Percentiles rank a stretch among this genome's conserved stretches.
phyloP scores from a whole-genome alignment of 2,329 filamentous ascomycete species.

The Bimuria novae-zelandiae region DNA sequence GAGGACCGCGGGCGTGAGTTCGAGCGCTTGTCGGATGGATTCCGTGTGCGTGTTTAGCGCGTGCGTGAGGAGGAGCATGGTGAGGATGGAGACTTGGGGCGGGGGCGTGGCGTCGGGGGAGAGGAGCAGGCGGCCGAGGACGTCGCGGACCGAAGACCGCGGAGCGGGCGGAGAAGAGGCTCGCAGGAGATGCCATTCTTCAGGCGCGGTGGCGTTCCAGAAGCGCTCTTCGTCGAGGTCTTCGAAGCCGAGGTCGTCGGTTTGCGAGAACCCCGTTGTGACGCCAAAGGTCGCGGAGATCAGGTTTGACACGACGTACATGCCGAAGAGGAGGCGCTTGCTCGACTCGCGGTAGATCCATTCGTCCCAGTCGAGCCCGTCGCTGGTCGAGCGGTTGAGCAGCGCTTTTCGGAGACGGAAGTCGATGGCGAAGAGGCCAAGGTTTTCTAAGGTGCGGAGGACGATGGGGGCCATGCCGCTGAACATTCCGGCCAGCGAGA shows the following conservation, averaged over 20 bases:
- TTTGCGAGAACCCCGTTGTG: slow-evolving; percentile 37
- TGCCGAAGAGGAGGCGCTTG: slow-evolving; percentile 39
- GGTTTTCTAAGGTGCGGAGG: slow-evolving; percentile 18
- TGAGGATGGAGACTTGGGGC: slow-evolving; percentile 29
- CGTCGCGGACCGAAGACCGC: slow-evolving; percentile 22
- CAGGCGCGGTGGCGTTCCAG: slow-evolving; percentile 36
- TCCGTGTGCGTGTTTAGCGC: slow-evolving; percentile 45
- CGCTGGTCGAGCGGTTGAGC: slow-evolving; percentile 15
- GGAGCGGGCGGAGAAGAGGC: not conserved
- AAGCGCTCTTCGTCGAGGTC: slow-evolving; percentile 38
- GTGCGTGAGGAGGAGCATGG: slow-evolving; percentile 41
- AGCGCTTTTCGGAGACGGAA: slow-evolving; percentile 24
- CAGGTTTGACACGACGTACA: slow-evolving; percentile 40
- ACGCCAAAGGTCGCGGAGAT: slow-evolving; percentile 40
- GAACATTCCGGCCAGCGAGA: slow-evolving; percentile 36
- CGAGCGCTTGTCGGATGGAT: slow-evolving; percentile 38
- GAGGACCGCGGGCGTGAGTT: slow-evolving; percentile 13
- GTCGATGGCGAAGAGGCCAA: slow-evolving; percentile 22
- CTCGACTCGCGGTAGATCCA: slow-evolving; percentile 37
- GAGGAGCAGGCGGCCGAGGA: slow-evolving; percentile 32
- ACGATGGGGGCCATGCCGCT: slow-evolving; percentile 25
- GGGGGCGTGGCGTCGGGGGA: slow-evolving; percentile 20
- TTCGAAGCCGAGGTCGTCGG: slow-evolving; percentile 42
- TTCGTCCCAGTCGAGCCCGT: slow-evolving; percentile 26
- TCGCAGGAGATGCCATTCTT: slow-evolving; percentile 29